A percentile compares a stretch with the other conserved stretches of the same genome.
phyloP scores from a whole-genome alignment of 352 stramenopile genomes.

The Proteromonas lacertae region DNA sequence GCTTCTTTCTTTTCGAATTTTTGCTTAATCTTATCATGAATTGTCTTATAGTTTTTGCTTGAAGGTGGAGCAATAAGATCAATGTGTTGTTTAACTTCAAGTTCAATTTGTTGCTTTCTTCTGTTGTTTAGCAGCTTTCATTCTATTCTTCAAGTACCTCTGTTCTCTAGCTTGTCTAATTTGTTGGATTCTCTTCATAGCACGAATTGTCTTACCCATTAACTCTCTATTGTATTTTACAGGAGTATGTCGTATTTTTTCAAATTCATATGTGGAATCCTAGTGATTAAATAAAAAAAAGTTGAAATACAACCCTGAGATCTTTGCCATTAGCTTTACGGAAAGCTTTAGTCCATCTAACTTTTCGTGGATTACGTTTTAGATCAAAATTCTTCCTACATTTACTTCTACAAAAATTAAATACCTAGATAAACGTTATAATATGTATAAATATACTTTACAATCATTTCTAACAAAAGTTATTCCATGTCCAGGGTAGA shows the following conservation, averaged over 20 bases:
- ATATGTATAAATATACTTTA: conserved; percentile 23
- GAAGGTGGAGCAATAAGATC: conserved; percentile 31
- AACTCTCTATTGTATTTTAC: conserved; percentile 97
- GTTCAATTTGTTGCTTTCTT: conserved; percentile 30
- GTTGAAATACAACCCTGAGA: conserved; percentile 46
- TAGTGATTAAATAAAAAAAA: conserved; percentile 1
- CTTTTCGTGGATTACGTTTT: conserved; percentile 96
- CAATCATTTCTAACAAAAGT: conserved; percentile 96
- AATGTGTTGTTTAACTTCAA: conserved; percentile 38
- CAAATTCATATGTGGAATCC: conserved; percentile 97
- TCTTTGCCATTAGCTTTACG: conserved; percentile 87
- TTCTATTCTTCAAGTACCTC: conserved; percentile 5
- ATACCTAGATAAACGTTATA: conserved; percentile 21
- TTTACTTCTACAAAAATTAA: conserved; percentile 97
- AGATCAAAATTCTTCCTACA: conserved; percentile 99
- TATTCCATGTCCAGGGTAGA: conserved; percentile 96
- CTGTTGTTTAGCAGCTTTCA: conserved; percentile 13
- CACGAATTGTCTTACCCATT: conserved; percentile 87
- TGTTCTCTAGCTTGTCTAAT: conserved; percentile 8
- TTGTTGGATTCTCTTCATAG: conserved; percentile 65
- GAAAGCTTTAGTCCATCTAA: conserved; percentile 98
- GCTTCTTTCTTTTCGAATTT: neutral
- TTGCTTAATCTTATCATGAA: conserved; percentile 3
- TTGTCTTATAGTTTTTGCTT: conserved; percentile 20
- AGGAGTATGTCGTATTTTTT: conserved; percentile 86